Base-by-base conservation (phyloP, 2,329 filamentous ascomycete species). In the Aspergillus transmontanensis region DNA sequence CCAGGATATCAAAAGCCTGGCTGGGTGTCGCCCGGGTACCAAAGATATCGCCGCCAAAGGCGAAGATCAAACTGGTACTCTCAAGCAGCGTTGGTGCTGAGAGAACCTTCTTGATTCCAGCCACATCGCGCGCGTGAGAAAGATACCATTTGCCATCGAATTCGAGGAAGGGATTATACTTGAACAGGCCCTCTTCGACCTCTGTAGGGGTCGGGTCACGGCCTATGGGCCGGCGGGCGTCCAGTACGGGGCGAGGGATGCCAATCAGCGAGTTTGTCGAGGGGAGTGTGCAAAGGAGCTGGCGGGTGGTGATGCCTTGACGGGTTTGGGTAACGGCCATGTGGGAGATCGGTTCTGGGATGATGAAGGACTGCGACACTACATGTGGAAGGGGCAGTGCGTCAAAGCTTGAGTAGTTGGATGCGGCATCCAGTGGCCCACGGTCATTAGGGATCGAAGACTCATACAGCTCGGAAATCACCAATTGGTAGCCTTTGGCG, bases 391-490 rank as follows among this genome's bases (percentile, higher is more conserved):
- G 83, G 16, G 86, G 81, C 16, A 80, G 78, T 53, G 87, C 84
- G 58, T 88, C 83, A 55, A 96, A 80, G n/a, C 89, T 89, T 0
- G 94, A 97, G 73, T 89, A 92, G 73, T 94, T 94, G 48, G 83
- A 81, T 1, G 86, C 80, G 26, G 89, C 85, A 57, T 86, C 90
- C 1, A 96, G 84, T 3, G 90, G 86, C 1, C 94, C 95, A 61
- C 95, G 90, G 77, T 97, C 91, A 75, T 99, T 95, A 26, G 92
- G 83, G 12, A 89, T 79, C 0, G 90, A 85, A 0, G 94, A 97
- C 77, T 97, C 95, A 79, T 94, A 98, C 41, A 99, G 86, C 73
- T 99, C 94, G 0, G 91, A 89, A 12, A 97, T 85, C 23, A 94
- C 86, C 9, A 98, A 84, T 71, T 97, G 92, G 77, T 96, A 92